phyloP scores from a whole-genome alignment of 179 eudicot genomes.

The Amaranthus tricolor region DNA sequence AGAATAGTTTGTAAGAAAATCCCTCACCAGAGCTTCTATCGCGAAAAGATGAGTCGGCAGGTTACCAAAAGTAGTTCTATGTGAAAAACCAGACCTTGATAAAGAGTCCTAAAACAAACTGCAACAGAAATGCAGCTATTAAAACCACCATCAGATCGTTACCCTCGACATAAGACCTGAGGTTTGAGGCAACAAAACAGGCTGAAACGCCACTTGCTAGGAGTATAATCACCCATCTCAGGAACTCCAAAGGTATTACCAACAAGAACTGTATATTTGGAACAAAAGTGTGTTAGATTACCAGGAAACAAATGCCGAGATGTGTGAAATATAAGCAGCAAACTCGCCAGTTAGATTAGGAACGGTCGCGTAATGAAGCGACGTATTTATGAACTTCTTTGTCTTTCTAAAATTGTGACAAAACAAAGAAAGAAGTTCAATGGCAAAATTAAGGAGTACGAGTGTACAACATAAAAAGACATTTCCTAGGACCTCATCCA shows the following conservation, averaged over 20 bases:
- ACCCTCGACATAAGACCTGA: constrained; percentile 54
- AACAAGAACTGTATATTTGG: constrained; percentile 56
- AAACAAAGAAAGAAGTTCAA: background rate
- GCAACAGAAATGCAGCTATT: constrained; percentile 71
- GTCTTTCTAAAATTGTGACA: background rate
- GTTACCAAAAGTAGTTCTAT: constrained; percentile 26
- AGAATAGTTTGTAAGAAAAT: background rate
- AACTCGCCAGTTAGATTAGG: background rate
- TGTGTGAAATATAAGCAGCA: background rate
- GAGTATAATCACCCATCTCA: constrained; percentile 72
- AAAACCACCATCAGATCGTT: constrained; percentile 51
- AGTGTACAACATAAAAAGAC: background rate
- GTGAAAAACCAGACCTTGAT: constrained; percentile 86
- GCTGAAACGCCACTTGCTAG: constrained; percentile 66
- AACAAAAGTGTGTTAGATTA: constrained; percentile 7
- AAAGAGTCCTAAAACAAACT: constrained; percentile 73
- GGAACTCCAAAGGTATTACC: constrained; percentile 77
- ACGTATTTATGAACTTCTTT: background rate
- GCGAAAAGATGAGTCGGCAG: background rate
- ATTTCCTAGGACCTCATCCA: background rate
- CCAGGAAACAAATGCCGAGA: background rate
- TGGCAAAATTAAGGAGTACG: background rate
- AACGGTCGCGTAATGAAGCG: background rate
- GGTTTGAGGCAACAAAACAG: constrained; percentile 72
- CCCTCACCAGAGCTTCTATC: background rate